These are phyloP conservation scores for Tanacetum coccineum DNA, from an alignment of 129 eudicot genomes.

Conservation along the genomic window DNA sequence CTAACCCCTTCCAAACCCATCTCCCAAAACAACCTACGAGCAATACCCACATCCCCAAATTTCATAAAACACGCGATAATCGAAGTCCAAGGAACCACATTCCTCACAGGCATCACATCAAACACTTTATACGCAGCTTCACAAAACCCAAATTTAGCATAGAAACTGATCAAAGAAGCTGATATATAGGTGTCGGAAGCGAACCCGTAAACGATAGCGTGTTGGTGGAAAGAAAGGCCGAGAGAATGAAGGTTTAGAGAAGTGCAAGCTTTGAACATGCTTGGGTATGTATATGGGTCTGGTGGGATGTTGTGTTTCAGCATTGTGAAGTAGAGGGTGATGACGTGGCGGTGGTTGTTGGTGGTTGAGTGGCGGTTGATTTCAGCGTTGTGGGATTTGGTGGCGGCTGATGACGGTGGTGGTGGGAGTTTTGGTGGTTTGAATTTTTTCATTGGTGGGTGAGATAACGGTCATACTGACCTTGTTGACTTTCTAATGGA, in stretches of 20 bases:
- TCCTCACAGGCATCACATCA: conserved; percentile 71
- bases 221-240: conserved; percentile 74
- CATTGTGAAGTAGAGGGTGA: conserved; percentile 60
- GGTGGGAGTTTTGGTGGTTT: conserved; percentile 26
- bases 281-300: conserved; percentile 86
- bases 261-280: conserved; percentile 82
- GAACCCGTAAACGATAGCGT: conserved; percentile 44
- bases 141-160: conserved; percentile 43
- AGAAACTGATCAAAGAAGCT: conserved; percentile 63
- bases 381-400: conserved; percentile 49
- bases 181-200: conserved; percentile 65
- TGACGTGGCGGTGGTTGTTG: conserved; percentile 54
- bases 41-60: conserved; percentile 37
- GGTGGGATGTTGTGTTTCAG: conserved; percentile 46
- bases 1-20: conserved; percentile 62
- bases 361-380: conserved; percentile 62
- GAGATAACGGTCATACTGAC: background rate
- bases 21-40: conserved; percentile 44
- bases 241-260: conserved; percentile 45
- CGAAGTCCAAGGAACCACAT: conserved; percentile 86
- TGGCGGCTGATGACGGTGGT: conserved; percentile 35
- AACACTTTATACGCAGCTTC: conserved; percentile 56
- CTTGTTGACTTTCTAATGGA: background rate
- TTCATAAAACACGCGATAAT: conserved; percentile 73
- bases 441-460: conserved; percentile 36